Base-by-base conservation (phyloP, 169 alveolate genomes). In the Babesia sp. region DNA sequence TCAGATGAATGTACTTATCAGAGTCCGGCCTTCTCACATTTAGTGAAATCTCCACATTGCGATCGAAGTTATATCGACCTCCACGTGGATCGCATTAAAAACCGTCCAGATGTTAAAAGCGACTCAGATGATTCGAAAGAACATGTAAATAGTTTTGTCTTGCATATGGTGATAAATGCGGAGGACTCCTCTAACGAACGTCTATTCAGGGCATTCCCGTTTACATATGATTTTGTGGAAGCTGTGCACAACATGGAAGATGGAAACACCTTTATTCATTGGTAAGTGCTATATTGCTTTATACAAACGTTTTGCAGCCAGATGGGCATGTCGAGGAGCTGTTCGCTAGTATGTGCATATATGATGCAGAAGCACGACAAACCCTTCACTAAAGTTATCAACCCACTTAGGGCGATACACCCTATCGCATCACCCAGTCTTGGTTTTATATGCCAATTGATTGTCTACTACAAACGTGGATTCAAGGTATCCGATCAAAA, bases 301-400 rank as follows among this genome's bases (percentile, higher is more conserved):
- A 0, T 1, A 46, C 3, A n/a, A 34, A 46, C 18, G 22, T 28
- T 36, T 64, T 67, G 22, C 78, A 76, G 85, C 39, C 12, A 34
- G 70, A 59, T 63, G 68, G 87, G 87, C 18, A 59, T 81, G 73
- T 71, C 79, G 24, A 57, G 89, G 20, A 71, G 84, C 59, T 59
- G 74, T 33, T 45, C 85, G 22, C 54, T 81, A 4, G 70, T 63
- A 0, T 53, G 70, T 36, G 50, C 89, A 26, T 81, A 81, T 54
- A 37, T 71, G 53, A 81, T 81, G 85, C 24, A 55, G 73, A 81
- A 81, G 80, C 58, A 64, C 83, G 66, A 81, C 31, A 34, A 8
- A 60, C 6, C 66, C 33, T 81, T 51, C 69, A 24, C 69, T 64
- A 44, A 12, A 1, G 83, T 53, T 3, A 41, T 67, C 18, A 20